Evolutionary conservation across 2,329 filamentous ascomycete genomes (phyloP), one percentile per base, ranked within the genome.

Genomic region (Aspergillus oerlinghausenensis): DNA sequence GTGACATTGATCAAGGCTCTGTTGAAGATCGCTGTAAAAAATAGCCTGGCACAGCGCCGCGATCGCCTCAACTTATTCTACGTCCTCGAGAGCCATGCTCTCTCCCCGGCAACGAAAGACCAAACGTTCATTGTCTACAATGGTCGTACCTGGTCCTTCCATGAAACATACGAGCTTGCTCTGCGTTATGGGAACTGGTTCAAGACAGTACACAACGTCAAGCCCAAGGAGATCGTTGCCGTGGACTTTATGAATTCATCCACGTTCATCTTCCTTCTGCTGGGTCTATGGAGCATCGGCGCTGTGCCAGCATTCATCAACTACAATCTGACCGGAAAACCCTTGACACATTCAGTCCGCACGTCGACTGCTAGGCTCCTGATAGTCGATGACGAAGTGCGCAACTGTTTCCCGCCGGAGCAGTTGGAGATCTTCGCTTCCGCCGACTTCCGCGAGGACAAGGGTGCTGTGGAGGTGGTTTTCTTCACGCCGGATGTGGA

Each of bases 231-330:
- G 52, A 84, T 96, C 35, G 88, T 96, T 19, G 90, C 89, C 8
- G 80, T 96, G 64, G 82, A 94, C 71, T 89, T 90, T 63, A 87
- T 88, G 73, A 96, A 96, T 70, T 89, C 85, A 43, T 85, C 90
- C n/a, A 81, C 82, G 3, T 93, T 91, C 66, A 67, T 93, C 28
- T 89, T 92, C 69, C 60, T 95, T 8, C 84, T 87, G 80, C 78
- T 92, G 54, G 91, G 87, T 0, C 74, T 96, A 32, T 96, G 90
- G 90, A 85, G 87, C 29, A 85, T 96, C 57, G 92, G 92, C 10
- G 91, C 89, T 0, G 86, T 86, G 55, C 90, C 91, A 0, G 91
- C 91, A 0, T 90, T 94, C 65, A 88, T 96, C 75, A 96, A 96
- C 74, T 93, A 92, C 74, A 94, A 94, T 69, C 77, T 96, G 50